These are phyloP conservation scores for Wallacemonas rigidus DNA, from an alignment of 208 protist species.

Conservation along the genomic window DNA sequence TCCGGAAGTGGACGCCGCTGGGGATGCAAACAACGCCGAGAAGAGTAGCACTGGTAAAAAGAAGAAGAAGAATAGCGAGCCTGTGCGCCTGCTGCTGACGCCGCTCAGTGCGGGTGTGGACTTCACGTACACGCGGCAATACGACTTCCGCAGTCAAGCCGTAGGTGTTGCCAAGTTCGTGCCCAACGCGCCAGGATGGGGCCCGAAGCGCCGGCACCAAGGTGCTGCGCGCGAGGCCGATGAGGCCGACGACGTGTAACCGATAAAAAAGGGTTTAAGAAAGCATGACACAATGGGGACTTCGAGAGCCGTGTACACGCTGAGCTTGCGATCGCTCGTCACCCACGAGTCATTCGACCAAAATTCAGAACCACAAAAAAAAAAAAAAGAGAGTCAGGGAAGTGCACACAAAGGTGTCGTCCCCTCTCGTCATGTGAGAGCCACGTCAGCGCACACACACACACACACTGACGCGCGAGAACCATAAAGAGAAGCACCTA, in stretches of 20 bases:
- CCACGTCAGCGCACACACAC: too few species aligned
- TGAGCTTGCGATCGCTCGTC: too few species aligned
- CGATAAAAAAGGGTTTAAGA: too few species aligned
- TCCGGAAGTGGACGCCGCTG: background rate
- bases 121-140: constrained; percentile 79
- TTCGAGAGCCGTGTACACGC: too few species aligned
- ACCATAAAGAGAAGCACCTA: too few species aligned
- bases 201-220: constrained; percentile 81
- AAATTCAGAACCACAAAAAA: background rate
- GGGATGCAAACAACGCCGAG: background rate
- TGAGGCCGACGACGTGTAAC: background rate
- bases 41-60: constrained; percentile 6
- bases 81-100: constrained; percentile 31
- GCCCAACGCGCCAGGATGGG: constrained; percentile 88
- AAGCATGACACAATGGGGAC: too few species aligned
- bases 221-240: constrained; percentile 44
- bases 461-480: too few species aligned
- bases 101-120: constrained; percentile 46
- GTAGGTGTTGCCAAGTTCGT: constrained; percentile 88
- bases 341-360: too few species aligned
- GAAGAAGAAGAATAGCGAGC: constrained; percentile 18
- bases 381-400: constrained; percentile 14
- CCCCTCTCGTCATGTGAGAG: too few species aligned
- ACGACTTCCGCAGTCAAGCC: constrained; percentile 76
- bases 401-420: background rate